phyloP scores from a whole-genome alignment of 1,284 basidiomycete genomes.

The Inonotus obliquus region DNA sequence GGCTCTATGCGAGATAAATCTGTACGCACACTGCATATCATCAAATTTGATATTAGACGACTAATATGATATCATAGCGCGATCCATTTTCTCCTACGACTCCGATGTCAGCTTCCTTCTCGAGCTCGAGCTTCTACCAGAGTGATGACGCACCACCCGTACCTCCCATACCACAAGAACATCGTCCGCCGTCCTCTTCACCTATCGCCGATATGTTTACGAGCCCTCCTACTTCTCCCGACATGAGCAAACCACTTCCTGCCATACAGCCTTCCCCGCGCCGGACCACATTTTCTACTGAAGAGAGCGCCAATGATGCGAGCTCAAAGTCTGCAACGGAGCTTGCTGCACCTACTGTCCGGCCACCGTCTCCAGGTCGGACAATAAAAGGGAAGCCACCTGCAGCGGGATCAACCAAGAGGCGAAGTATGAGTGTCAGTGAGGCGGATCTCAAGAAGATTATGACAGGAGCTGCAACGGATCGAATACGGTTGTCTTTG shows the following conservation, averaged over 20 bases:
- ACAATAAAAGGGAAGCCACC: conserved; percentile 20
- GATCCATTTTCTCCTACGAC: conserved; percentile 20
- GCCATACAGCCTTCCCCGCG: conserved; percentile 37
- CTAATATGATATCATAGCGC: conserved; percentile 13
- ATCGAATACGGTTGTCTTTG: conserved; percentile 31
- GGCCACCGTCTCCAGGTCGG: conserved; percentile 21
- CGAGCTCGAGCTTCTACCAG: conserved; percentile 16
- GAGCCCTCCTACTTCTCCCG: conserved; percentile 26
- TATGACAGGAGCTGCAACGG: conserved; percentile 31
- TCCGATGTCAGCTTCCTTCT: conserved; percentile 11
- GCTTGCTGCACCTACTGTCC: conserved; percentile 35
- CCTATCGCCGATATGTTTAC: conserved; percentile 52
- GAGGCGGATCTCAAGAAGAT: conserved; percentile 57
- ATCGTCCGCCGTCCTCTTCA: conserved; percentile 36
- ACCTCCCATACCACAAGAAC: conserved; percentile 56
- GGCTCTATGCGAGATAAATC: conserved; percentile 61
- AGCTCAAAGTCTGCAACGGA: conserved; percentile 53
- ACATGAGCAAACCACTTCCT: conserved; percentile 55
- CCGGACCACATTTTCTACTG: conserved; percentile 27
- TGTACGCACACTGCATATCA: conserved; percentile 38
- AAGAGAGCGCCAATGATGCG: conserved; percentile 41
- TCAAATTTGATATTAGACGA: conserved; percentile 7
- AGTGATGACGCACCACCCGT: conserved; percentile 59
- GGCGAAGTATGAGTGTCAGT: conserved; percentile 72
- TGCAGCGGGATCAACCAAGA: conserved; percentile 36